These are phyloP conservation scores for Somion occarium DNA, from an alignment of 1,284 basidiomycete species.

Conservation along the genomic window DNA sequence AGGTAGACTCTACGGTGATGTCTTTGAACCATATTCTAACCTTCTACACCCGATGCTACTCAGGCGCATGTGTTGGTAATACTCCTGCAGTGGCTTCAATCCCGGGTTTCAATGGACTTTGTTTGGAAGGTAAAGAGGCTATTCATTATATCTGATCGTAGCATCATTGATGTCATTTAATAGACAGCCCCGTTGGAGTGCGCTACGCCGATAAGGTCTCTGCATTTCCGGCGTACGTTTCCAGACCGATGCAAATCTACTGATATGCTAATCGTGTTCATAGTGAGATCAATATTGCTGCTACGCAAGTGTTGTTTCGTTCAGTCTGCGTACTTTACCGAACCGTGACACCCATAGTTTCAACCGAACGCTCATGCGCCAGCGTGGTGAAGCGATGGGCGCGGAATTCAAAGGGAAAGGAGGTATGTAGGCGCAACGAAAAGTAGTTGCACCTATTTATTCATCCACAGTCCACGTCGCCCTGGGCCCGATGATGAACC, in stretches of 20 bases:
- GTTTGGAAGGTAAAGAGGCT: slow-evolving; percentile 55
- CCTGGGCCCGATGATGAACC: slow-evolving; percentile 34
- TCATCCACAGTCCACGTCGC: slow-evolving; percentile 11
- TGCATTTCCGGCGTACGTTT: slow-evolving; percentile 61
- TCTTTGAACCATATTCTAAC: not conserved
- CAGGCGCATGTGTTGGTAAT: slow-evolving; percentile 65
- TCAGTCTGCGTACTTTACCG: slow-evolving; percentile 6
- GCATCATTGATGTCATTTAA: not conserved
- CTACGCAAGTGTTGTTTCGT: slow-evolving; percentile 40
- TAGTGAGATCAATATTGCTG: slow-evolving; percentile 66
- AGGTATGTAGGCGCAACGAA: slow-evolving; percentile 38
- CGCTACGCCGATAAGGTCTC: slow-evolving; percentile 58
- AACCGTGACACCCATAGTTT: slow-evolving; percentile 32
- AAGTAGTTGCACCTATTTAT: slow-evolving; percentile 10
- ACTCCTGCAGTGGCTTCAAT: slow-evolving; percentile 56
- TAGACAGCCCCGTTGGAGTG: slow-evolving; percentile 58
- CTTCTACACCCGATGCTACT: not conserved
- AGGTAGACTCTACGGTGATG: slow-evolving; percentile 13
- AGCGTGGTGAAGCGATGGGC: slow-evolving; percentile 61
- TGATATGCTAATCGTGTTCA: not conserved
- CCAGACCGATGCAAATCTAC: not conserved
- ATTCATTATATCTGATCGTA: not conserved
- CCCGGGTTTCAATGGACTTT: slow-evolving; percentile 60
- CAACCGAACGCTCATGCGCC: slow-evolving; percentile 62
- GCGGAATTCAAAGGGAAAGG: slow-evolving; percentile 70